phyloP scores from a whole-genome alignment of 164 flowering plant genomes.

The Dillenia turbinata region DNA sequence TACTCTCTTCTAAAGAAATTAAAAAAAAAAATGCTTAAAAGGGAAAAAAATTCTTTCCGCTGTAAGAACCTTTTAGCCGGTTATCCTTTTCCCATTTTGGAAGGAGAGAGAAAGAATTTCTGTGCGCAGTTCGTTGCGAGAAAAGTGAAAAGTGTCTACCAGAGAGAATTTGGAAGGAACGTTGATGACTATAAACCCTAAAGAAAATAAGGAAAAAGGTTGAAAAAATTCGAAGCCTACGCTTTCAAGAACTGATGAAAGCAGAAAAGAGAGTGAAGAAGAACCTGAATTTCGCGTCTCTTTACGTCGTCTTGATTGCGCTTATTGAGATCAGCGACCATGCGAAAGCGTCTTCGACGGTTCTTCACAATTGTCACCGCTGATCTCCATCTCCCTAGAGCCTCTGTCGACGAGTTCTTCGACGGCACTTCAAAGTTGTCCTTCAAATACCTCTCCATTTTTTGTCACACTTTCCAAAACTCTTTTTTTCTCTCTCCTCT shows the following conservation, averaged over 20 bases:
- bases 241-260: no score
- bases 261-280: not conserved
- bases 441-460: constrained; percentile 28
- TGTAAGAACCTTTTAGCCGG: no score
- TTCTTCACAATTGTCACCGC: constrained; percentile 45
- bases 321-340: constrained; percentile 46
- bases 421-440: constrained; percentile 37
- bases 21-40: no score
- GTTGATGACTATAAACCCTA: not conserved
- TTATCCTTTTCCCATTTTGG: no score
- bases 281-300: constrained; percentile 34
- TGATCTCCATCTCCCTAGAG: constrained; percentile 40
- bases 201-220: not conserved
- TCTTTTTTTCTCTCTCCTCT: not conserved
- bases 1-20: no score
- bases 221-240: not conserved
- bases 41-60: no score
- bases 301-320: constrained; percentile 36
- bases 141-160: no score
- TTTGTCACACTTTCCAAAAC: not conserved
- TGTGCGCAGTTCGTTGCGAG: no score
- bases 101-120: no score
- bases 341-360: constrained; percentile 47
- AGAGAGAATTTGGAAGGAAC: no score
- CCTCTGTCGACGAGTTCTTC: constrained; percentile 42